These are phyloP conservation scores for Rheum nobile DNA, from an alignment of 148 eudicot species.

Conservation along the genomic window DNA sequence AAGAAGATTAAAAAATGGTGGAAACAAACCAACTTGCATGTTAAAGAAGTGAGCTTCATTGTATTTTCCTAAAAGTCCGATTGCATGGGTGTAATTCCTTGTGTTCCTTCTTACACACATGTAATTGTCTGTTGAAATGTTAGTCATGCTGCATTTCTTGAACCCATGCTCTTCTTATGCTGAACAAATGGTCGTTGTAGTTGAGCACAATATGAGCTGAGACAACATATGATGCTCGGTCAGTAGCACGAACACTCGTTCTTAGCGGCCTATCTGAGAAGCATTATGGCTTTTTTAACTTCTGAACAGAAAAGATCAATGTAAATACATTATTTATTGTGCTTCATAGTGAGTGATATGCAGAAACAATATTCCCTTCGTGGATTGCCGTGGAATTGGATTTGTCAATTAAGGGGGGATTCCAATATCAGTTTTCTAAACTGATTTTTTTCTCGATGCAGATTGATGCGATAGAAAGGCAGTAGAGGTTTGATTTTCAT, in stretches of 20 bases:
- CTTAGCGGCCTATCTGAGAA: constrained; percentile 87
- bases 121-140: neutral
- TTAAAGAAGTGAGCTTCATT: neutral
- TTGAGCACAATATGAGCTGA: constrained; percentile 91
- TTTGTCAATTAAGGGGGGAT: neutral
- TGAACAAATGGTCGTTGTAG: constrained; percentile 24
- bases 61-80: neutral
- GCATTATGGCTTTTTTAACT: constrained; percentile 57
- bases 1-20: neutral
- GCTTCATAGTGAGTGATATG: neutral
- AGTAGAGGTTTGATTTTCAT: neutral
- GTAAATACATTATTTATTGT: constrained; percentile 24
- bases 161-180: neutral
- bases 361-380: too few relatives aligned
- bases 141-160: neutral
- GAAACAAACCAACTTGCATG: neutral
- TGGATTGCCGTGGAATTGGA: too few relatives aligned
- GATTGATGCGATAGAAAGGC: neutral
- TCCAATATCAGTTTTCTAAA: neutral
- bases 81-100: neutral
- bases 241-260: constrained; percentile 71
- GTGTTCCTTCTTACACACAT: neutral
- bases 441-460: neutral
- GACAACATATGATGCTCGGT: constrained; percentile 81
- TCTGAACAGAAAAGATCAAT: constrained; percentile 64